These are phyloP conservation scores for Quercus ilex DNA, from an alignment of 306 rosid genomes.

Conservation along the genomic window DNA sequence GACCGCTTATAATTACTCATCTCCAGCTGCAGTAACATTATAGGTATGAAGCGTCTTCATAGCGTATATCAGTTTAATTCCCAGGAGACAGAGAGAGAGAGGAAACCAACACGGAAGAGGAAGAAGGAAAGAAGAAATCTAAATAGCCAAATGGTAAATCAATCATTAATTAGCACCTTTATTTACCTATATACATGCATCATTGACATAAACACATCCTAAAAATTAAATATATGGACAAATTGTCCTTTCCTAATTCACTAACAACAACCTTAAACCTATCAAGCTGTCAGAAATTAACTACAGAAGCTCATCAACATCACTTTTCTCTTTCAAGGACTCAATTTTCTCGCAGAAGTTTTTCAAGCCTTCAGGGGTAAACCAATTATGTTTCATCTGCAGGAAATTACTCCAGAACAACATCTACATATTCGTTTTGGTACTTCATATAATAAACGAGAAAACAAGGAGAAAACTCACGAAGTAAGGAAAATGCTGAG, in stretches of 20 bases:
- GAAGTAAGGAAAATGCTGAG: conserved; percentile 56
- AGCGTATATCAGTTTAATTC: too few relatives aligned
- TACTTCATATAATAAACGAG: neutral
- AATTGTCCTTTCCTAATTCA: neutral
- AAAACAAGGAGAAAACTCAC: conserved; percentile 36
- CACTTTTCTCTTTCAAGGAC: conserved; percentile 5
- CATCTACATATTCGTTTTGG: neutral
- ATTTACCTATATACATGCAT: neutral
- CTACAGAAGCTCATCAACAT: conserved; percentile 12
- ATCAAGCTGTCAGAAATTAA: neutral
- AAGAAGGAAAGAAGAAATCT: too few relatives aligned
- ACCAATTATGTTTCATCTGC: conserved; percentile 79
- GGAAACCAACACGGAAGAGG: too few relatives aligned
- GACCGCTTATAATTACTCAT: too few relatives aligned
- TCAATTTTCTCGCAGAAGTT: conserved; percentile 38
- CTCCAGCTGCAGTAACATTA: too few relatives aligned
- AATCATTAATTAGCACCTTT: too few relatives aligned
- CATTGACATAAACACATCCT: neutral
- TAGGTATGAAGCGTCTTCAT: too few relatives aligned
- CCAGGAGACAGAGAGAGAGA: too few relatives aligned
- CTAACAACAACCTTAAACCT: neutral
- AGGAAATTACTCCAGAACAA: conserved; percentile 10
- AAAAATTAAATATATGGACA: neutral
- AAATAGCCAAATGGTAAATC: too few relatives aligned
- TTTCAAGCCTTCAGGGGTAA: conserved; percentile 42